Evolutionary conservation across 176 grass and related monocot genomes (phyloP), one percentile per base, ranked within the genome.

Genomic region (Ananas comosus): DNA sequence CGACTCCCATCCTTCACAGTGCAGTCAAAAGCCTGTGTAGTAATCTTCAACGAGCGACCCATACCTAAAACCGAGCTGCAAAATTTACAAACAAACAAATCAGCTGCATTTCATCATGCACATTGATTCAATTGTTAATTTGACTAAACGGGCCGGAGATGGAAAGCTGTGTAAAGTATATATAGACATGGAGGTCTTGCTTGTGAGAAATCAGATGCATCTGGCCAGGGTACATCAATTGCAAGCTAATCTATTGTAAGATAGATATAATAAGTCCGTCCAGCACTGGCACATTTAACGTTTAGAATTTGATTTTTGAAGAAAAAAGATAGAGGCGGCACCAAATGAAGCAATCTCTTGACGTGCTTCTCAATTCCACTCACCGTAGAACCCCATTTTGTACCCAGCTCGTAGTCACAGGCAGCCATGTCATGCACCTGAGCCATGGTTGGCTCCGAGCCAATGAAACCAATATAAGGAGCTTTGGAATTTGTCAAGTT

Each of bases 31-130:
- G 25, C 83, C 77, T 2, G 83, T 85, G 72, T 80, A 1, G 22
- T 64, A 80, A 27, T 85, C 83, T 64, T 85, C 83, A 7, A 76
- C 72, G 19, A 85, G 65, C 12, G 83, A 85, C 51, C 83, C 83
- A 14, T 85, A 85, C 0, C 77, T 57, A 42, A 85, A 77, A 0
- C 83, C 83, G 72, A 73, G 68, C 83, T 85, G 42, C 13, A 66
- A 25, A 33, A 22, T 19, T 51, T 13, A 52, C 12, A 42, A 64
- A 64, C 5, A 22, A 13, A 63, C 10, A 14, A 66, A 67, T 21
- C 47, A 67, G 47, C 47, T 49, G 50, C 63, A 61, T 14, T 11
- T 18, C 17, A 19, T 17, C 13, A 57, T 57, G 53, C 13, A 17
- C n/a, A 1, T 17, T 57, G 53, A 57, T 16, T 57, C 53, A 42